Percentiles rank a stretch among this genome's conserved stretches.
Evolutionary conservation across 2,329 filamentous ascomycete species (phyloP).

Genomic region (Allantophomopsis cytisporea): DNA sequence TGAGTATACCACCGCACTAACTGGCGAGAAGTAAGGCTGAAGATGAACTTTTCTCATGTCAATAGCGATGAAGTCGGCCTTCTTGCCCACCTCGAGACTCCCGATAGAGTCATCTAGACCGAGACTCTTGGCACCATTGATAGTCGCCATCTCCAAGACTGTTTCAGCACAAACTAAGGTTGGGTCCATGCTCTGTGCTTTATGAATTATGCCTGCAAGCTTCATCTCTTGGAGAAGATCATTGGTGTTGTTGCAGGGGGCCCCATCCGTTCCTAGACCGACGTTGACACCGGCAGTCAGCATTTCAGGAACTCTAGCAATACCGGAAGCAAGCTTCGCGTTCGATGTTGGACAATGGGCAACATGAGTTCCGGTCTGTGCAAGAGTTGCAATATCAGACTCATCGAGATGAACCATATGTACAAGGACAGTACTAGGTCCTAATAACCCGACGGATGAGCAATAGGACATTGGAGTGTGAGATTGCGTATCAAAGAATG

Average conservation of each 20-base stretch:
- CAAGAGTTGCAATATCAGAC: slow-evolving; percentile 24
- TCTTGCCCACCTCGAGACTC: slow-evolving; percentile 27
- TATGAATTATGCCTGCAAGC: slow-evolving; percentile 32
- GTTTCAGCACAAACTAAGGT: slow-evolving; percentile 25
- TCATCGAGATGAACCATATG: slow-evolving; percentile 36
- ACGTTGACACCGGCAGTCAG: slow-evolving; percentile 29
- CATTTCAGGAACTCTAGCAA: slow-evolving; percentile 30
- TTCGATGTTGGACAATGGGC: slow-evolving; percentile 37
- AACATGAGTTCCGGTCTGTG: slow-evolving; percentile 25
- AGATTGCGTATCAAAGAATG: slow-evolving; percentile 16
- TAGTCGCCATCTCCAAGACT: slow-evolving; percentile 34
- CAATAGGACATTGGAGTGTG: slow-evolving; percentile 29
- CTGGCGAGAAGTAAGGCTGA: slow-evolving; percentile 8
- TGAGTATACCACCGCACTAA: slow-evolving; percentile 25
- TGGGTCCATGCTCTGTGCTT: slow-evolving; percentile 25
- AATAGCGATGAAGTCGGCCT: slow-evolving; percentile 25
- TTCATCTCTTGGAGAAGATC: slow-evolving; percentile 37
- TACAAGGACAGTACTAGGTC: slow-evolving; percentile 28
- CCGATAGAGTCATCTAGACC: slow-evolving; percentile 25
- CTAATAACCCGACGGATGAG: slow-evolving; percentile 19
- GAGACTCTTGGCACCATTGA: slow-evolving; percentile 31
- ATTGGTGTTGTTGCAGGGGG: slow-evolving; percentile 34
- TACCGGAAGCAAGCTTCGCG: slow-evolving; percentile 34
- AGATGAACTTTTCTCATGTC: slow-evolving; percentile 14
- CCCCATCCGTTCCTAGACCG: slow-evolving; percentile 33